Conservation (phyloP, 176 grass and related monocot genomes). For the Tillandsia fasciculata region DNA sequence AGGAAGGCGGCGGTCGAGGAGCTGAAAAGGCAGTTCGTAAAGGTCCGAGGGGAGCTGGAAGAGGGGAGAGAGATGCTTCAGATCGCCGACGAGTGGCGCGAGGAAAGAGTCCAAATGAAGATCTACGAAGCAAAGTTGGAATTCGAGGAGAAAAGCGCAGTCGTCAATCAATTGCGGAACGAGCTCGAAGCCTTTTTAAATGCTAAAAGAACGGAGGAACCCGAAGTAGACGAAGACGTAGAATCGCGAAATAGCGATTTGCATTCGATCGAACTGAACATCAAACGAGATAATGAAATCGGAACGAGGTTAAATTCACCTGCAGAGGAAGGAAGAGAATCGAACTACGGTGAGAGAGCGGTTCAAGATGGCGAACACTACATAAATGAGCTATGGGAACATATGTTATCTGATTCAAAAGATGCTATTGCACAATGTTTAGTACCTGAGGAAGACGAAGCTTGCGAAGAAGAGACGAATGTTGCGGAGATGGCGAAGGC, state of each 20-base stretch:
- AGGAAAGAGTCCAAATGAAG: constrained; percentile 98
- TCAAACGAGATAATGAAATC: not conserved
- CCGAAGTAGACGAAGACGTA: not conserved
- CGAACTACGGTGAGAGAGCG: no score
- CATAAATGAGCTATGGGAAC: not conserved
- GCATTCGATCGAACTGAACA: constrained; percentile 17
- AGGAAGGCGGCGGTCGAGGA: constrained; percentile 75
- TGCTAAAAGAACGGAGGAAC: constrained; percentile 5
- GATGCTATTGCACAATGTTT: no score
- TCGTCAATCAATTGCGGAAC: not conserved
- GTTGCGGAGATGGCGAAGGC: no score
- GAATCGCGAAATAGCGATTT: constrained; percentile 11
- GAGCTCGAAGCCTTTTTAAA: constrained; percentile 19
- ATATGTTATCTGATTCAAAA: no score
- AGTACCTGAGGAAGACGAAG: no score
- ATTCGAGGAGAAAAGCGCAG: constrained; percentile 52
- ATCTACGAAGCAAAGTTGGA: constrained; percentile 75
- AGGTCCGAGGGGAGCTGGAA: constrained; percentile 64
- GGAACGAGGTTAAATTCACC: no score
- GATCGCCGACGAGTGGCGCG: constrained; percentile 96
- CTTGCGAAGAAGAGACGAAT: no score
- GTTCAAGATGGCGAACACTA: no score
- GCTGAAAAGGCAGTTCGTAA: constrained; percentile 58
- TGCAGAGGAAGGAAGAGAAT: no score
- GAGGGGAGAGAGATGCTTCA: constrained; percentile 89